Evolutionary conservation across 768 basidiomycete genomes (phyloP).

Genomic region (Tylopilus subfusipes): DNA sequence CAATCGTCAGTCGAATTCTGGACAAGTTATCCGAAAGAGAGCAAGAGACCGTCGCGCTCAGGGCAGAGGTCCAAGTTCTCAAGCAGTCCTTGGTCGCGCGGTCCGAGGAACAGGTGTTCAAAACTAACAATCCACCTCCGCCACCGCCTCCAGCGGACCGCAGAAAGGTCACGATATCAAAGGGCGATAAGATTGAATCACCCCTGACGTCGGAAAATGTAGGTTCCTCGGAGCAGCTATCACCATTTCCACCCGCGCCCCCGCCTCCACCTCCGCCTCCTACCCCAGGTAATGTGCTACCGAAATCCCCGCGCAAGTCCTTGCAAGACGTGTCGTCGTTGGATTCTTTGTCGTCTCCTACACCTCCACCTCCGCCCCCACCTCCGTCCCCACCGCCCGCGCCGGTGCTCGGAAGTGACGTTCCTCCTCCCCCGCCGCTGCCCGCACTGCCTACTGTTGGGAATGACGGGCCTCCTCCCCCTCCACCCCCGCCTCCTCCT

Average conservation of each 20-base stretch:
- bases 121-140: slow-evolving; percentile 60
- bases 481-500: slow-evolving; percentile 38
- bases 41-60: slow-evolving; percentile 54
- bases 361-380: slow-evolving; percentile 27
- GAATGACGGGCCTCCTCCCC: background rate
- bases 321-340: slow-evolving; percentile 13
- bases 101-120: slow-evolving; percentile 67
- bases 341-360: slow-evolving; percentile 25
- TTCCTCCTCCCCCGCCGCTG: slow-evolving; percentile 30
- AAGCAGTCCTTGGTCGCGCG: slow-evolving; percentile 49
- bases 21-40: slow-evolving; percentile 69
- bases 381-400: slow-evolving; percentile 38
- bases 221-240: slow-evolving; percentile 5
- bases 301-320: slow-evolving; percentile 23
- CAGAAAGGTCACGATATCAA: slow-evolving; percentile 6
- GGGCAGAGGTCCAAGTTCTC: slow-evolving; percentile 45
- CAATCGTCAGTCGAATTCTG: slow-evolving; percentile 68
- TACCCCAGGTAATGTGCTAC: background rate
- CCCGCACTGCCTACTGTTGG: slow-evolving; percentile 23
- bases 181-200: slow-evolving; percentile 5
- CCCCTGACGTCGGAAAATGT: slow-evolving; percentile 9
- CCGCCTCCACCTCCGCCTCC: slow-evolving; percentile 25
- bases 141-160: slow-evolving; percentile 46
- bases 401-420: slow-evolving; percentile 6
- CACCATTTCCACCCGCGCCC: slow-evolving; percentile 28